Evolutionary conservation across 75 land plant genomes (phyloP).

Genomic region (Pinus taeda): DNA sequence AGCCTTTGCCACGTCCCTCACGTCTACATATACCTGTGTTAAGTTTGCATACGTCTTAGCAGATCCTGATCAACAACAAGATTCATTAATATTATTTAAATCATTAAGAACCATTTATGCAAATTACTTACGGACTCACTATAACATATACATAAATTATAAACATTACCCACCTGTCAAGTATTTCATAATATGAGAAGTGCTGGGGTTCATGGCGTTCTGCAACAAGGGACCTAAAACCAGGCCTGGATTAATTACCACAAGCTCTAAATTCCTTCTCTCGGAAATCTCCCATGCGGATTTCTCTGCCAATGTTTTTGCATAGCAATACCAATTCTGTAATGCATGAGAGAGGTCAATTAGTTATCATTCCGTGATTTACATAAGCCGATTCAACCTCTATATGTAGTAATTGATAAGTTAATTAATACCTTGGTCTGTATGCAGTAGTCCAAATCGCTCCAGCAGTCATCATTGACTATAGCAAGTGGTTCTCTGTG

Average conservation of each 20-base stretch:
- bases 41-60: conserved; percentile 20
- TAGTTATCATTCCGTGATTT: conserved; percentile 5
- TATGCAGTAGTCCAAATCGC: conserved; percentile 39
- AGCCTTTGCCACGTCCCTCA: conserved; percentile 14
- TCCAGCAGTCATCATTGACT: conserved; percentile 47
- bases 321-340: conserved; percentile 63
- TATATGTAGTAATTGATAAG: background rate
- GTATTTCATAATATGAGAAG: conserved; percentile 31
- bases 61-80: conserved; percentile 17
- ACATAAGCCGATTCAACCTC: background rate
- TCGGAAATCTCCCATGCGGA: conserved; percentile 34
- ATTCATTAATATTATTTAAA: background rate
- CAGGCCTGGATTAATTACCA: conserved; percentile 35
- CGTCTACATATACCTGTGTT: conserved; percentile 33
- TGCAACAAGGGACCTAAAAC: conserved; percentile 57
- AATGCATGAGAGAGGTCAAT: conserved; percentile 3
- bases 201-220: conserved; percentile 41
- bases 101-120: background rate
- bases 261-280: conserved; percentile 28
- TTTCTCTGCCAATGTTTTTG: conserved; percentile 40
- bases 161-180: conserved; percentile 8
- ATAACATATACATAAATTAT: background rate
- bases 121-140: background rate
- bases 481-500: conserved; percentile 12
- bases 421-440: conserved; percentile 23